These are phyloP conservation scores for Suillus americanus DNA, from an alignment of 768 basidiomycete genomes.

Conservation along the genomic window DNA sequence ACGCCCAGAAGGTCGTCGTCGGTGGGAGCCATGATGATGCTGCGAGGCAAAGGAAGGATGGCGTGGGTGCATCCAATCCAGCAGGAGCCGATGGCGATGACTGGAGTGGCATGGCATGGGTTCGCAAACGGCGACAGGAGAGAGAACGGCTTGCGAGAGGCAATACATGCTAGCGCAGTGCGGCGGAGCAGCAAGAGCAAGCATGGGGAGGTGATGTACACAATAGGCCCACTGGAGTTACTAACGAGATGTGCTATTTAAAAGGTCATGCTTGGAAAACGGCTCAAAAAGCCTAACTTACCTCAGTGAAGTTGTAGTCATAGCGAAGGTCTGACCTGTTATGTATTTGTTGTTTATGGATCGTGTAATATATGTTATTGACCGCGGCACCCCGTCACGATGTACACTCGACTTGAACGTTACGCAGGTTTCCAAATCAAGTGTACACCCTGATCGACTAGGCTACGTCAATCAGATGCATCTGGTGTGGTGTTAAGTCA, in stretches of 20 bases:
- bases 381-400: not conserved
- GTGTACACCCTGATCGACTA: constrained; percentile 25
- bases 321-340: constrained; percentile 40
- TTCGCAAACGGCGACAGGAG: constrained; percentile 65
- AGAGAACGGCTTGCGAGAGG: constrained; percentile 38
- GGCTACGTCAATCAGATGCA: constrained; percentile 59
- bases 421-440: not conserved
- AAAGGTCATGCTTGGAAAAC: constrained; percentile 45
- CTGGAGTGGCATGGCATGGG: constrained; percentile 86
- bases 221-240: constrained; percentile 13
- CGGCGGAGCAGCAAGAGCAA: not conserved
- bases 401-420: too few species aligned
- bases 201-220: not conserved
- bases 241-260: constrained; percentile 36
- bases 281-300: constrained; percentile 40
- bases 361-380: constrained; percentile 7
- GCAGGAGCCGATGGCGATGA: constrained; percentile 60
- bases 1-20: constrained; percentile 21
- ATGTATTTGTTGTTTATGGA: not conserved
- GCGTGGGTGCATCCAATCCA: constrained; percentile 6
- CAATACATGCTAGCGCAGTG: not conserved
- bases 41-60: constrained; percentile 24
- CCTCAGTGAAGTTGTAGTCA: constrained; percentile 43
- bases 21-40: constrained; percentile 23
- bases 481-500: constrained; percentile 45